phyloP scores from a whole-genome alignment of 2,329 filamentous ascomycete species.

The Fusarium cyanostomum region DNA sequence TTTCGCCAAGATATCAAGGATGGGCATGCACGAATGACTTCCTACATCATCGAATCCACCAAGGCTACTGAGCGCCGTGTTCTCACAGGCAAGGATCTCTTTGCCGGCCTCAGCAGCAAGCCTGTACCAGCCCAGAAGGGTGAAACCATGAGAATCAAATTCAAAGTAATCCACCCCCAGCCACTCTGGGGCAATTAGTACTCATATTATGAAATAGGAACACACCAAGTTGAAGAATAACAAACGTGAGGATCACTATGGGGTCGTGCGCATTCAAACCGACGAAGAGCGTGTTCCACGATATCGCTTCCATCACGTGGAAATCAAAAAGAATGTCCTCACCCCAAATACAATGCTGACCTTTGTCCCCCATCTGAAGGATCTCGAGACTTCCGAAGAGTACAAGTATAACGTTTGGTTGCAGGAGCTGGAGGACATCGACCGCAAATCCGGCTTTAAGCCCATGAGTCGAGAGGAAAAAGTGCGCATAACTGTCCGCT shows the following conservation, averaged over 20 bases:
- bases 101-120: constrained; percentile 54
- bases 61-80: constrained; percentile 53
- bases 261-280: constrained; percentile 59
- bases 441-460: constrained; percentile 66
- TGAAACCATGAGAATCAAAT: constrained; percentile 59
- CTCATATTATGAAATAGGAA: constrained; percentile 50
- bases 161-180: constrained; percentile 54
- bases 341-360: constrained; percentile 69
- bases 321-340: constrained; percentile 67
- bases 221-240: constrained; percentile 57
- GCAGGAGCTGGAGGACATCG: constrained; percentile 65
- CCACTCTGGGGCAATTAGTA: neutral
- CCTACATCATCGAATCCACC: constrained; percentile 57
- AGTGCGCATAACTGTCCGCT: constrained; percentile 57
- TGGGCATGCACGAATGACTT: constrained; percentile 56
- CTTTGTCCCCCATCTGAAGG: constrained; percentile 67
- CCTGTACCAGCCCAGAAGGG: constrained; percentile 49
- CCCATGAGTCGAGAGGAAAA: constrained; percentile 63
- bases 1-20: constrained; percentile 56
- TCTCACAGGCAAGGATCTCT: constrained; percentile 57
- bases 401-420: constrained; percentile 65
- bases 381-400: constrained; percentile 66
- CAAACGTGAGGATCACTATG: constrained; percentile 53
- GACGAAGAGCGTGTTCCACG: constrained; percentile 63
- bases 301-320: constrained; percentile 68